Base-by-base conservation (phyloP, 2,329 filamentous ascomycete species). In the Fusarium subtropicale region DNA sequence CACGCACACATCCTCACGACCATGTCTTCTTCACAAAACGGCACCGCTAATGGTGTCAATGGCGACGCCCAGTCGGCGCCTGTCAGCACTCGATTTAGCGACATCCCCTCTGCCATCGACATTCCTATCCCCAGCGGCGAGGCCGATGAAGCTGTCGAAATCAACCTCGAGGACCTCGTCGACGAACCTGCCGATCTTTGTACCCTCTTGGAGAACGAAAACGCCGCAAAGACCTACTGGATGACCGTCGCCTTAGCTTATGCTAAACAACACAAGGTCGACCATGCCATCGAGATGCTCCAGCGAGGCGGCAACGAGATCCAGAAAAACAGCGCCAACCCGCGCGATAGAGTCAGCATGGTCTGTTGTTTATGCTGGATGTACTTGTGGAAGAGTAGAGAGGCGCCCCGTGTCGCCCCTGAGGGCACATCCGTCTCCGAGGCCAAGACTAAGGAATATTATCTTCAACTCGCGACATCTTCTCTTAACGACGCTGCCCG, bases 211-310 rank as follows among this genome's bases (percentile, higher is more conserved):
- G 95, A 99, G 82, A 97, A 96, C 76, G 97, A 99, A 80, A 90
- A 91, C 76, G 94, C 94, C 18, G 91, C 93, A 38, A 94, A 95
- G 75, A 93, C 91, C 54, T 97, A 97, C 73, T 99, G 97, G 97
- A 95, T 99, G 85, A 95, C 93, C n/a, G 96, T 98, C 71, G 92
- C 97, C 42, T 86, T 98, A 62, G 95, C 95, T 48, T 99, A 99
- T 77, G 95, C 96, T 41, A 99, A 98, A 82, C 93, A 97, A 82
- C 90, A 91, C 77, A 97, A 97, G 82, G 88, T 96, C 66, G 94
- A 97, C 77, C 92, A 96, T 81, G 88, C 89, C 60, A 91, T 91
- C 73, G 89, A 91, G 79, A 90, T 91, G 83, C 82, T 91, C 71
- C 88, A 90, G 51, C 91, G 92, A 75, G 93, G 92, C 50, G 85